Base-by-base conservation (phyloP, 2,329 filamentous ascomycete species). In the Aurifilum marmelostoma region DNA sequence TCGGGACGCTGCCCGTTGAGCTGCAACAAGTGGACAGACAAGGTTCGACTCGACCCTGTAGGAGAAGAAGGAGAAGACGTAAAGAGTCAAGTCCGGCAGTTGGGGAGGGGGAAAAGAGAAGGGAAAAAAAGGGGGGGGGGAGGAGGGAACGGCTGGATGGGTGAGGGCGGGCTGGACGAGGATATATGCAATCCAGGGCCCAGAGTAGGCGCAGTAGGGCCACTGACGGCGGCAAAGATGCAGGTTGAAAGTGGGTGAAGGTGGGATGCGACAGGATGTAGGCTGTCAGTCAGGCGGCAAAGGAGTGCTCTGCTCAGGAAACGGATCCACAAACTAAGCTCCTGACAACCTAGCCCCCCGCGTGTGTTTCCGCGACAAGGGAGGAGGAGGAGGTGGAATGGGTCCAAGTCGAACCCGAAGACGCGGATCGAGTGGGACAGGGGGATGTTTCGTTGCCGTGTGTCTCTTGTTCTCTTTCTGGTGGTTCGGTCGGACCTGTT, bases 21-120 rank as follows among this genome's bases (percentile, higher is more conserved):
- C 74, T 78, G 77, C 77, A 47, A 3, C 6, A n/a, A 21, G 4
- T 47, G 43, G 43, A 75, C 77, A 78, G 77, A 78, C 77, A 77
- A 76, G 43, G 56, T 37, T 79, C 74, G 76, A 72, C 74, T 75
- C 73, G 73, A n/a, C 72, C 78, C 78, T 18, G 73, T 76, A 75
- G 73, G 70, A 72, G 73, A 74, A 58, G 54, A 29, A n/a, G 27
- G 24, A 27, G 24, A 18, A 21, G 54, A 58, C 73, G 75, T 74
- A 74, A 76, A 75, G 72, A 73, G 65, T 72, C 69, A 69, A 71
- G 67, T 68, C 68, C 74, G 76, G 78, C 77, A 82, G 79, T 77
- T 78, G 76, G 71, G 73, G 75, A 72, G 74, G 74, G 71, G 73
- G 72, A 75, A 63, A 69, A 68, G 37, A 29, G n/a, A 8, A 16